Evolutionary conservation across 371 early-diverging fungal species (phyloP).

Genomic region (Smittium culicis): DNA sequence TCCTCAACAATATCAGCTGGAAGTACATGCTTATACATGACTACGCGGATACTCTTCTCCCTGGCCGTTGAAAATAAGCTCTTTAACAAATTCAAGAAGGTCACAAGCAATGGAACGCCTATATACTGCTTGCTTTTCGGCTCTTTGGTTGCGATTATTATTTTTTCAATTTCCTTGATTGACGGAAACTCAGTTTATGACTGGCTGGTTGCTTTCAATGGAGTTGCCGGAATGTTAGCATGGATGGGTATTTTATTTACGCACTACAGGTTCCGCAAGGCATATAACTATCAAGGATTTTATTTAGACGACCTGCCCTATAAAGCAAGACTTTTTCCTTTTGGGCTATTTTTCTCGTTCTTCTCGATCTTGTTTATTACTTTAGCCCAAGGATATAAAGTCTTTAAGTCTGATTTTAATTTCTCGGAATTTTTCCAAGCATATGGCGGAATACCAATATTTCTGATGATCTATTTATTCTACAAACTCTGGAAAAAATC

Average conservation of each 20-base stretch:
- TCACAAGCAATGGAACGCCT: slow-evolving; percentile 26
- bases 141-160: slow-evolving; percentile 19
- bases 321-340: slow-evolving; percentile 50
- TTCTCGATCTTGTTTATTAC: slow-evolving; percentile 39
- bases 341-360: slow-evolving; percentile 50
- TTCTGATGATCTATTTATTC: slow-evolving; percentile 27
- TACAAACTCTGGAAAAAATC: slow-evolving; percentile 26
- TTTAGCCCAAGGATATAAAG: slow-evolving; percentile 44
- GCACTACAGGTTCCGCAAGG: slow-evolving; percentile 70
- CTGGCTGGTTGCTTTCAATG: slow-evolving; percentile 56
- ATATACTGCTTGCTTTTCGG: slow-evolving; percentile 19
- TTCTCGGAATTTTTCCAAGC: slow-evolving; percentile 20
- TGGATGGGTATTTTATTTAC: slow-evolving; percentile 62
- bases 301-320: slow-evolving; percentile 53
- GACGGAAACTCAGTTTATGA: slow-evolving; percentile 41
- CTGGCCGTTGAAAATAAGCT: slow-evolving; percentile 53
- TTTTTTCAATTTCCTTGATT: slow-evolving; percentile 21
- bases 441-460: slow-evolving; percentile 34
- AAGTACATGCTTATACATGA: slow-evolving; percentile 55
- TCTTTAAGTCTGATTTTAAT: slow-evolving; percentile 23
- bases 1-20: slow-evolving; percentile 52
- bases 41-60: slow-evolving; percentile 47
- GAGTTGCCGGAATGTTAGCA: slow-evolving; percentile 56
- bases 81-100: slow-evolving; percentile 29
- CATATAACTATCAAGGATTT: slow-evolving; percentile 53